Conservation (phyloP, 352 stramenopile species). For the Phytophthora hibernalis region DNA sequence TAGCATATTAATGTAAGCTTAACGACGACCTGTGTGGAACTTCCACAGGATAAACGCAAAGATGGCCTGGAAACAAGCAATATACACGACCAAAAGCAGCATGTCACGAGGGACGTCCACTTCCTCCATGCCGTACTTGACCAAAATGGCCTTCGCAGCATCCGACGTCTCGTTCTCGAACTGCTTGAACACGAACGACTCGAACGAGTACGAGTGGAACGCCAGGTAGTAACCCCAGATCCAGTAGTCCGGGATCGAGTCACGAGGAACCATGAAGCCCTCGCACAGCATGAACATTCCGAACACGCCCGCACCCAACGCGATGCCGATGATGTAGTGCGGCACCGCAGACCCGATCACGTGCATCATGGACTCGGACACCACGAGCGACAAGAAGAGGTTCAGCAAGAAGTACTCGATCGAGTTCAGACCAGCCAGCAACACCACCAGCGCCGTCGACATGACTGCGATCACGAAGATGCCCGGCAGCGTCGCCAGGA, state of each 20-base stretch:
- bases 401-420: constrained; percentile 68
- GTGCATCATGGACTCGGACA: constrained; percentile 82
- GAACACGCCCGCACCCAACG: constrained; percentile 70
- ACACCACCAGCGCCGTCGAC: constrained; percentile 55
- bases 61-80: not conserved
- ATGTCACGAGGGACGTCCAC: constrained; percentile 55
- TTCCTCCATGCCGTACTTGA: constrained; percentile 49
- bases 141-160: constrained; percentile 24
- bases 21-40: not conserved
- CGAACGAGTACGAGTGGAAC: constrained; percentile 87
- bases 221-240: constrained; percentile 87
- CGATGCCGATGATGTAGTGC: constrained; percentile 87
- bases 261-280: constrained; percentile 75
- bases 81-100: constrained; percentile 42
- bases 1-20: not conserved
- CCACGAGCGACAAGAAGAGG: constrained; percentile 77
- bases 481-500: constrained; percentile 69
- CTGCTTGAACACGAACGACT: constrained; percentile 83
- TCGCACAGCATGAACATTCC: constrained; percentile 86
- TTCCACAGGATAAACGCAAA: not conserved
- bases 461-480: constrained; percentile 75
- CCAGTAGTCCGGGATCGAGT: constrained; percentile 71
- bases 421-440: constrained; percentile 58
- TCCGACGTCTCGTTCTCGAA: constrained; percentile 47
- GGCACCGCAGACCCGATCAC: constrained; percentile 74